Evolutionary conservation across 768 basidiomycete species (phyloP).

Genomic region (Podaxis mareebaensis): DNA sequence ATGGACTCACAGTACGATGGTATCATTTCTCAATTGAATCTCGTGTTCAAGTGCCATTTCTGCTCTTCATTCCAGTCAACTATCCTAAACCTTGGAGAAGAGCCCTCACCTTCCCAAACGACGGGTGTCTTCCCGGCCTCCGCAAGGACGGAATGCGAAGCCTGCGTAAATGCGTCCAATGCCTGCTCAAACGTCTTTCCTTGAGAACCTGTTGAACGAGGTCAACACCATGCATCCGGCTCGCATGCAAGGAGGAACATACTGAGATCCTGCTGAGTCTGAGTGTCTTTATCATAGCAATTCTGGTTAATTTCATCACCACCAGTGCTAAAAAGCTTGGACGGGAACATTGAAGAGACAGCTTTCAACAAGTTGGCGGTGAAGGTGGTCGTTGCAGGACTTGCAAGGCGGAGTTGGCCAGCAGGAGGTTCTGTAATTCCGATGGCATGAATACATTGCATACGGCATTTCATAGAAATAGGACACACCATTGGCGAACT

Average conservation of each 20-base stretch:
- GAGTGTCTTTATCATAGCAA: slow-evolving; percentile 62
- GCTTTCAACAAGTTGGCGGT: slow-evolving; percentile 52
- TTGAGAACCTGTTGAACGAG: slow-evolving; percentile 25
- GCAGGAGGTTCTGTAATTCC: slow-evolving; percentile 66
- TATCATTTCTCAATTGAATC: slow-evolving; percentile 44
- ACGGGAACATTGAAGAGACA: slow-evolving; percentile 51
- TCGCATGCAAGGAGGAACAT: slow-evolving; percentile 18
- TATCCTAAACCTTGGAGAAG: not conserved
- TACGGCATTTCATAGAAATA: not conserved
- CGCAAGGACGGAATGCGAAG: slow-evolving; percentile 54
- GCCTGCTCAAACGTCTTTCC: slow-evolving; percentile 63
- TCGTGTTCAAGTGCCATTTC: slow-evolving; percentile 65
- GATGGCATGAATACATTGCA: not conserved
- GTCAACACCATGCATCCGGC: not conserved
- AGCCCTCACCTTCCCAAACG: slow-evolving; percentile 69
- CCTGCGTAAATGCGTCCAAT: slow-evolving; percentile 57
- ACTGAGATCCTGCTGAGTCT: slow-evolving; percentile 57
- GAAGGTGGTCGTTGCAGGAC: slow-evolving; percentile 59
- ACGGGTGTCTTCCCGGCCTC: slow-evolving; percentile 68
- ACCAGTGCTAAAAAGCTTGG: slow-evolving; percentile 71
- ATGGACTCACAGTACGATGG: slow-evolving; percentile 54
- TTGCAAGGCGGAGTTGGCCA: slow-evolving; percentile 78
- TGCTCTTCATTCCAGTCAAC: slow-evolving; percentile 29
- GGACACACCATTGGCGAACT: slow-evolving; percentile 52
- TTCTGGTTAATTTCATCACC: slow-evolving; percentile 78